Percentiles rank a stretch among this genome's conserved stretches.
Evolutionary conservation across 1,139 yeast genomes (phyloP).

Genomic region (Suhomyces guaymorum): DNA sequence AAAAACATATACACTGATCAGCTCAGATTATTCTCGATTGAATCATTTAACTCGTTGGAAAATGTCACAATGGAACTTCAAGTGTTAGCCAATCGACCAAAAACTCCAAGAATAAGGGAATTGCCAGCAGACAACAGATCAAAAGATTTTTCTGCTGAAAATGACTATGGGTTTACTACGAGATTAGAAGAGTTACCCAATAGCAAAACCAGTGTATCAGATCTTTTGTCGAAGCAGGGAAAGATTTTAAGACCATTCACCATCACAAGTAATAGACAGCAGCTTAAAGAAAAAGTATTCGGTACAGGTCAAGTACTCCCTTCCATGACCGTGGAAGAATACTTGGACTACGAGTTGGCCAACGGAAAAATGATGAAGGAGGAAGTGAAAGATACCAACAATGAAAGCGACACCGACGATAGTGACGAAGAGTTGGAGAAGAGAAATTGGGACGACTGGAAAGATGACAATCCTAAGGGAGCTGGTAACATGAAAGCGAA

Average conservation of each 20-base stretch:
- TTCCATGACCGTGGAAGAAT: constrained; percentile 93
- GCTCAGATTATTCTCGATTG: constrained; percentile 51
- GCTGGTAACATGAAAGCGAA: constrained; percentile 84
- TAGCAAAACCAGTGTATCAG: constrained; percentile 20
- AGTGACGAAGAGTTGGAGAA: constrained; percentile 55
- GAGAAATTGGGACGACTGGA: constrained; percentile 91
- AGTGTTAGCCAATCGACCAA: constrained; percentile 47
- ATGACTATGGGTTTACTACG: constrained; percentile 51
- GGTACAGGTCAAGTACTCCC: constrained; percentile 95
- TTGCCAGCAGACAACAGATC: constrained; percentile 4
- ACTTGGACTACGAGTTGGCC: constrained; percentile 78
- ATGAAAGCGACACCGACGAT: constrained; percentile 33
- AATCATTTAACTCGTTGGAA: constrained; percentile 56
- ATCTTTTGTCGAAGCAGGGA: constrained; percentile 64
- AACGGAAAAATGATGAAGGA: constrained; percentile 76
- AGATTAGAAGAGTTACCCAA: constrained; percentile 48
- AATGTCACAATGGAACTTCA: constrained; percentile 57
- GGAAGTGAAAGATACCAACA: constrained; percentile 35
- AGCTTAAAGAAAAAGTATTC: constrained; percentile 63
- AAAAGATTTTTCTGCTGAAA: constrained; percentile 25
- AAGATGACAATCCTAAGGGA: constrained; percentile 82
- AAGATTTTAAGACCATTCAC: constrained; percentile 84
- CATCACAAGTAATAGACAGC: constrained; percentile 60
- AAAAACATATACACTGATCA: constrained; percentile 58
- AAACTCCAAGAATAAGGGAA: constrained; percentile 12